phyloP scores from a whole-genome alignment of 2,329 filamentous ascomycete genomes.

The Monosporascus sp. region DNA sequence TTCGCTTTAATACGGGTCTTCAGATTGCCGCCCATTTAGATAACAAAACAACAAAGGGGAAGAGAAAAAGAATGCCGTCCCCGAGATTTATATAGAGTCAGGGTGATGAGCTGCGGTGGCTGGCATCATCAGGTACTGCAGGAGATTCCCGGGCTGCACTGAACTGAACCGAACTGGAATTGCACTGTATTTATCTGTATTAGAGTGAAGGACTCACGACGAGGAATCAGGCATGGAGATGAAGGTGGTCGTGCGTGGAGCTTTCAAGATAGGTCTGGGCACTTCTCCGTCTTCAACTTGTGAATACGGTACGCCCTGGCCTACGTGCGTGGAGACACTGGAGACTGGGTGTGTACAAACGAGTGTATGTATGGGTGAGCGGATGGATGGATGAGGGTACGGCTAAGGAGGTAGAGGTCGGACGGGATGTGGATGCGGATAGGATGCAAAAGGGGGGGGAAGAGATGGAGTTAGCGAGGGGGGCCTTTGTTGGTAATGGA shows the following conservation, averaged over 20 bases:
- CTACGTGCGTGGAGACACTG: neutral
- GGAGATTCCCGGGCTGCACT: too few relatives aligned
- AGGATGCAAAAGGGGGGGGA: neutral
- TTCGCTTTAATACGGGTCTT: conserved; percentile 42
- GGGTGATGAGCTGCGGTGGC: neutral
- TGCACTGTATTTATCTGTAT: neutral
- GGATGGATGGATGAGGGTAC: neutral
- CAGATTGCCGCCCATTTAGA: conserved; percentile 37
- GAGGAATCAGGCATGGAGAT: too few relatives aligned
- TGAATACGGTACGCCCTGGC: neutral
- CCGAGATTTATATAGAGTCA: neutral
- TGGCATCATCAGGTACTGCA: neutral
- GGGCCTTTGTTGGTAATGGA: neutral
- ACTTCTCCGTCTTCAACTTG: neutral
- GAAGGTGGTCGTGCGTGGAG: neutral
- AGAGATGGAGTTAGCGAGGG: neutral
- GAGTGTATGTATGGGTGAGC: neutral
- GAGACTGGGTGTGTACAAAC: neutral
- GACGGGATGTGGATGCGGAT: neutral
- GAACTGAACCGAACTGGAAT: neutral
- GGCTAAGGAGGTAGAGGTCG: neutral
- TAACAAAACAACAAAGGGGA: neutral
- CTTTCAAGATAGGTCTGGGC: neutral
- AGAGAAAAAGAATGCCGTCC: neutral
- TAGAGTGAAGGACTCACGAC: too few relatives aligned